Evolutionary conservation across 768 basidiomycete species (phyloP).

Genomic region (Termitomyces sp.): DNA sequence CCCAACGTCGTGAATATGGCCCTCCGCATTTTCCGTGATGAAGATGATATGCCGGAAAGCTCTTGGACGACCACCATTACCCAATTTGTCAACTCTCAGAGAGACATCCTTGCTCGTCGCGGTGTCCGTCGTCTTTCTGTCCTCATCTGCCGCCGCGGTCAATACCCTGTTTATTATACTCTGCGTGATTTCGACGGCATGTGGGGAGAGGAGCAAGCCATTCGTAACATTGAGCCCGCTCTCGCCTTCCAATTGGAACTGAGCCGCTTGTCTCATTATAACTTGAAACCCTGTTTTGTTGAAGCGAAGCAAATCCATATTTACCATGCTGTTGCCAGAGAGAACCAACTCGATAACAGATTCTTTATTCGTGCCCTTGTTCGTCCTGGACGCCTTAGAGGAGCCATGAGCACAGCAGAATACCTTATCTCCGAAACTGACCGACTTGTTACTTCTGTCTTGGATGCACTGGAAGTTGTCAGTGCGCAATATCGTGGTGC

Average conservation of each 20-base stretch:
- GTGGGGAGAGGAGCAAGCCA: constrained; percentile 94
- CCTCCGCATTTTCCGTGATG: constrained; percentile 79
- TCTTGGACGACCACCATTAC: constrained; percentile 72
- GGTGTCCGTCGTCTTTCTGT: constrained; percentile 92
- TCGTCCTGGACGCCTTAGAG: constrained; percentile 90
- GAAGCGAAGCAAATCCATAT: constrained; percentile 98
- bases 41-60: constrained; percentile 71
- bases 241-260: constrained; percentile 97
- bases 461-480: constrained; percentile 94
- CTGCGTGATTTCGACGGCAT: constrained; percentile 63
- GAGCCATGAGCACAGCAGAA: constrained; percentile 91
- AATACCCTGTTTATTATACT: constrained; percentile 95
- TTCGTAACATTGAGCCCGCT: constrained; percentile 98
- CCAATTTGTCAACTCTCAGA: constrained; percentile 65
- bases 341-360: constrained; percentile 95
- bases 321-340: constrained; percentile 90
- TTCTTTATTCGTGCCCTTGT: constrained; percentile 98
- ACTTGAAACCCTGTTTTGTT: constrained; percentile 91
- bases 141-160: constrained; percentile 83
- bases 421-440: constrained; percentile 99
- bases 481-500: constrained; percentile 85
- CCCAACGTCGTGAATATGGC: constrained; percentile 96
- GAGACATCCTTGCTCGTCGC: constrained; percentile 54
- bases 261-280: constrained; percentile 93
- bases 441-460: constrained; percentile 86